Base-by-base conservation (phyloP, 23 red algal genomes). In the Gracilaria gracilis region DNA sequence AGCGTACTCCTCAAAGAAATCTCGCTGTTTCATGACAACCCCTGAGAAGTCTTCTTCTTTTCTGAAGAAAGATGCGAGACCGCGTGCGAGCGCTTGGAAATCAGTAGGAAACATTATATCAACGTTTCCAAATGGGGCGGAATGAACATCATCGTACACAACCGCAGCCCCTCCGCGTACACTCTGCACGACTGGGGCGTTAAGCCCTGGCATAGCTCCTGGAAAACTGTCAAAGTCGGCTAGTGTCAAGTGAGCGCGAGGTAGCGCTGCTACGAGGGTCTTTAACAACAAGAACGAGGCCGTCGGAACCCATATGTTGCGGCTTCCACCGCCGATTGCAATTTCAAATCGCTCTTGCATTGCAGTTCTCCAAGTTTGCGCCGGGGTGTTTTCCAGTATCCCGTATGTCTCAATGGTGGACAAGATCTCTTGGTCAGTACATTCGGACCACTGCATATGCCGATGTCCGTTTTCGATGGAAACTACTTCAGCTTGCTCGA, bases 51-150 rank as follows among this genome's bases (percentile, higher is more conserved):
- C 31, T 79, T 0, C 13, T 16, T 11, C 58, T 31, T 58, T 66
- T 39, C 57, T 58, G 57, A 54, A 49, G 3, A 87, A n/a, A 19
- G 55, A 70, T 31, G 47, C 31, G 42, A 75, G 64, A 69, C 72
- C 79, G 9, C 37, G 16, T 61, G 44, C 77, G 23, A 92, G 28
- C 9, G 89, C 57, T 28, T 86, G 36, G 66, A 96, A 96, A 64
- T 96, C 79, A 35, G 90, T 93, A 20, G 95, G 95, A 87, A 96
- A 96, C 67, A 96, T 85, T 29, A 96, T 91, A 81, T 96, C 95
- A 9, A 88, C 89, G 25, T 83, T 28, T 19, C 87, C 88, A 47
- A 80, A 80, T 0, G 88, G 83, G n/a, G 87, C 81, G 33, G 75
- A 62, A 61, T 86, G 67, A 35, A 96, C 84, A 13, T 65, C 73